Evolutionary conservation across 192 early-diverging fungal genomes (phyloP), one percentile per base, ranked within the genome.

Genomic region (Chytriomyces sp.): DNA sequence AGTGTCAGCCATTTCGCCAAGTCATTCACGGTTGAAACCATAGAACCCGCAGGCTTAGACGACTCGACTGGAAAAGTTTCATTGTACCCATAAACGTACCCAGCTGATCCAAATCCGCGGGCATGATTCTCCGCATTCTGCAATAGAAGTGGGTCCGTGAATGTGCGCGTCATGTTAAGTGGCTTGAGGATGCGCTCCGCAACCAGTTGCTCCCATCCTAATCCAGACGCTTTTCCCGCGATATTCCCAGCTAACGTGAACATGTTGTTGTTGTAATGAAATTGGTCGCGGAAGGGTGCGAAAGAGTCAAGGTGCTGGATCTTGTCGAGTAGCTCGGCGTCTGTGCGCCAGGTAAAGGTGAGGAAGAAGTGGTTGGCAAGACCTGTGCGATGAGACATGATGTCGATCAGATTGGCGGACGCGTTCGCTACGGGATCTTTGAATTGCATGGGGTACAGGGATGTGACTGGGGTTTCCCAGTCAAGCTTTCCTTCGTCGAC

Each of bases 261-360:
- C 64, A 70, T 70, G 55, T 70, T 12, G 64, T 75, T 75, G 38
- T 32, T 40, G 38, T 75, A 75, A n/a, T 66, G 34, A 19, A 28
- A 75, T 40, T 69, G 41, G 32, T 37, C 64, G 17, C 73, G 73
- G 37, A 75, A 75, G 17, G 8, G 39, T 40, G 60, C 39, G 8
- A 61, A 31, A 14, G 72, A 49, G 17, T 73, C 30, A 5, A 73
- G 33, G 37, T 53, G 52, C 61, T 73, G 22, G 30, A 73, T 25
- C n/a, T 52, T 17, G 0, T n/a, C 14, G 17, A 64, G 19, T 12
- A 64, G 8, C 17, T 73, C 72, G 3, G 41, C 60, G 25, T 33
- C 6, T 5, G 60, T 64, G 4, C 38, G 7, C 32, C 60, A 63
- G n/a, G 31, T 3, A 1, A 17, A 7, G 5, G 25, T 32, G 14